These are phyloP conservation scores for Powellomyces hirtus DNA, from an alignment of 192 early-diverging fungal genomes.

Conservation along the genomic window DNA sequence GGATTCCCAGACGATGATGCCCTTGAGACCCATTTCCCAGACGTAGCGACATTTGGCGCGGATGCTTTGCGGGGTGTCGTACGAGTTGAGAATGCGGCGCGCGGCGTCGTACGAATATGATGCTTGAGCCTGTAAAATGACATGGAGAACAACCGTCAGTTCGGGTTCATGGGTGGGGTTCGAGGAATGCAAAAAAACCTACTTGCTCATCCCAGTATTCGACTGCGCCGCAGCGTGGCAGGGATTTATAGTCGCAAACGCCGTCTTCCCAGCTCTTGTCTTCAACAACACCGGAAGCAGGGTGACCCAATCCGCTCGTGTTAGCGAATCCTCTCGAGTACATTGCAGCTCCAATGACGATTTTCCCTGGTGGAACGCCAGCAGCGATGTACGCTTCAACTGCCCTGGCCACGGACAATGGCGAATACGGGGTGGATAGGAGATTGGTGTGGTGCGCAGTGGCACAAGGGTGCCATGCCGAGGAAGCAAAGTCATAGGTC, in stretches of 20 bases:
- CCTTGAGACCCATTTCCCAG: conserved; percentile 39
- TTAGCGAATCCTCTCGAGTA: conserved; percentile 94
- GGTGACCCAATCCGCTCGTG: conserved; percentile 56
- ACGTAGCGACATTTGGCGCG: conserved; percentile 44
- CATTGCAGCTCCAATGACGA: conserved; percentile 87
- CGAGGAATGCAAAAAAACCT: background rate
- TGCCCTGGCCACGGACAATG: conserved; percentile 61
- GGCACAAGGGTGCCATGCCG: conserved; percentile 42
- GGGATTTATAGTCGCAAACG: conserved; percentile 82
- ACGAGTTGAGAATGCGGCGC: conserved; percentile 72
- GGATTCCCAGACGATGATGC: conserved; percentile 57
- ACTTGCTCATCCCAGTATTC: conserved; percentile 73
- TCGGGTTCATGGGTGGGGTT: too few species aligned
- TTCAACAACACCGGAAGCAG: conserved; percentile 61
- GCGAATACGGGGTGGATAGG: conserved; percentile 56
- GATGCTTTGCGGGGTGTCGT: conserved; percentile 60
- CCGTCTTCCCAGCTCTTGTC: conserved; percentile 88
- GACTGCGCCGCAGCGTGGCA: conserved; percentile 62
- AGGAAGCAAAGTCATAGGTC: conserved; percentile 68
- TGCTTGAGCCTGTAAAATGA: conserved; percentile 41
- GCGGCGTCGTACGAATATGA: conserved; percentile 77
- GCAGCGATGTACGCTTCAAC: conserved; percentile 39
- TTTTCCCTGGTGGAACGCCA: conserved; percentile 1
- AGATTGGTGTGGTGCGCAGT: conserved; percentile 90
- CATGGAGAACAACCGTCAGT: too few species aligned